Evolutionary conservation across 1,284 basidiomycete species (phyloP), one percentile per base, ranked within the genome.

Genomic region (Coriolopsis trogii): DNA sequence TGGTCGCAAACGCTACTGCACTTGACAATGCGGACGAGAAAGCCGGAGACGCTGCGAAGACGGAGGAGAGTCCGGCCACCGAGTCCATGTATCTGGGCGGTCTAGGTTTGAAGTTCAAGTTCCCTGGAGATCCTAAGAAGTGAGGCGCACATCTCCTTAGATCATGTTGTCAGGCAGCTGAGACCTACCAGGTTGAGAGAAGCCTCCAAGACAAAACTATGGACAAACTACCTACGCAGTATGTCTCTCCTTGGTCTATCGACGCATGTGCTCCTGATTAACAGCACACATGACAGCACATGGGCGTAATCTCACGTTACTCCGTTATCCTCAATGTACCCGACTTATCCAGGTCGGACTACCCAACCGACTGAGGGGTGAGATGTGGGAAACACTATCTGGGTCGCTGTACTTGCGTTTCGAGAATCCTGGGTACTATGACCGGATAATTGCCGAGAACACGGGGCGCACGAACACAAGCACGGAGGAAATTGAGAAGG

Each of bases 401-500:
- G 97, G 97, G 1, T 97, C 95, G 1, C 79, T 98, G 51, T 95
- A 87, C 69, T 84, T 97, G 23, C 93, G 97, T 9, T 95, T 93
- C 63, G 79, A 85, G 39, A 89, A 97, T 59, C 93, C 91, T 1
- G 91, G 95, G 16, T 80, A 85, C 59, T 99, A 98, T 68, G 78
- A 85, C n/a, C 77, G 80, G 4, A 78, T 98, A 24, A 73, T 98
- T 7, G 81, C 85, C 45, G 85, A 93, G 46, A 89, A 96, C 68
- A 79, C 81, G 49, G 95, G 93, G 10, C 81, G 87, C 53, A 85
- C 84, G 20, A 95, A 83, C 46, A 91, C 91, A 7, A 95, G 93
- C 63, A 97, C 96, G 0, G 97, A 99, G 68, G 97, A 99, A 69
- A 99, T 99, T 43, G 97, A 99, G 73, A 99, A 99, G 73, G 97